These are phyloP conservation scores for Platanthera zijinensis DNA, from an alignment of 106 monocot genomes.

Conservation along the genomic window DNA sequence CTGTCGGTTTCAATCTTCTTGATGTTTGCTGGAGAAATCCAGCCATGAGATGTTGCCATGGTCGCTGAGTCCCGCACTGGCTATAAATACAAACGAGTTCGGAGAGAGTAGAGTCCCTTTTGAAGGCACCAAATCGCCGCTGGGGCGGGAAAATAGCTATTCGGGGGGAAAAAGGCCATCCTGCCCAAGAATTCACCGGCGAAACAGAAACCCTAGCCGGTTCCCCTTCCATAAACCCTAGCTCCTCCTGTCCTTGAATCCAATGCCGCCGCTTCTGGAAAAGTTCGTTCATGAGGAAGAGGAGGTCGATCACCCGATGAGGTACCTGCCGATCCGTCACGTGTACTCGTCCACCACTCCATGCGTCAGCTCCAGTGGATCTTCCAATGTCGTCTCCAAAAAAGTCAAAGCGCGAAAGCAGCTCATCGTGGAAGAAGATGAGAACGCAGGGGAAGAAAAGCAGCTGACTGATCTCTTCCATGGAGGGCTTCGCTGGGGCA, in stretches of 20 bases:
- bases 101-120: neutral
- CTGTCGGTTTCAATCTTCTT: neutral
- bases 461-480: neutral
- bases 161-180: constrained; percentile 9
- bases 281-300: constrained; percentile 55
- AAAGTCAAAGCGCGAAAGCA: constrained; percentile 56
- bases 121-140: constrained; percentile 4
- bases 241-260: neutral
- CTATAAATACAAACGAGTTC: constrained; percentile 12
- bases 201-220: constrained; percentile 8
- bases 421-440: constrained; percentile 13
- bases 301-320: constrained; percentile 35
- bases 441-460: constrained; percentile 3
- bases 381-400: constrained; percentile 57
- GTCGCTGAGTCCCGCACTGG: neutral
- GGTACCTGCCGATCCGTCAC: constrained; percentile 46
- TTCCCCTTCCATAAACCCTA: constrained; percentile 1
- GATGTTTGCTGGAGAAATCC: neutral
- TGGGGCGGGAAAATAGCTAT: constrained; percentile 38
- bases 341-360: constrained; percentile 72
- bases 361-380: constrained; percentile 43
- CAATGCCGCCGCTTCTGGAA: constrained; percentile 14
- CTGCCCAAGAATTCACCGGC: neutral
- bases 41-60: neutral
- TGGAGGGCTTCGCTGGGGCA: neutral